Percentiles rank a stretch among this genome's conserved stretches.
These are phyloP conservation scores for Microdochium bolleyi DNA, from an alignment of 2,329 filamentous ascomycete species.

Conservation along the genomic window DNA sequence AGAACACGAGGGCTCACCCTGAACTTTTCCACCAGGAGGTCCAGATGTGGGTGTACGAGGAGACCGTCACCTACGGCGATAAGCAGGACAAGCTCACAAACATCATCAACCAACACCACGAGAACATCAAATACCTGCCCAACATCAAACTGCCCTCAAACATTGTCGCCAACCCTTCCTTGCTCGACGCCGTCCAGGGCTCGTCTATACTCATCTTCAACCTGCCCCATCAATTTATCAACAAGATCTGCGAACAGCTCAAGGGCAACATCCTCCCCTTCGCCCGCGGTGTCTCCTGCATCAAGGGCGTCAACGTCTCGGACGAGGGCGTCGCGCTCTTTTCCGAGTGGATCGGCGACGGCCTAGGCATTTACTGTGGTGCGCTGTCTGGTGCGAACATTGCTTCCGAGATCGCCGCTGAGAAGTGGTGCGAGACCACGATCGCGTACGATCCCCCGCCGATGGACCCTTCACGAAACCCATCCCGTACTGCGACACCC, in stretches of 20 bases:
- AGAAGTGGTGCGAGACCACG: conserved; percentile 97
- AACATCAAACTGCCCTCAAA: conserved; percentile 76
- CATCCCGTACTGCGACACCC: conserved; percentile 46
- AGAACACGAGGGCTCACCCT: conserved; percentile 74
- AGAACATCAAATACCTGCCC: conserved; percentile 98
- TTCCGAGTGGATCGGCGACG: conserved; percentile 87
- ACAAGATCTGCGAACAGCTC: conserved; percentile 74
- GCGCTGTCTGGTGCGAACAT: conserved; percentile 95
- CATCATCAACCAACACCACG: conserved; percentile 86
- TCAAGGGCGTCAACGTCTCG: conserved; percentile 93
- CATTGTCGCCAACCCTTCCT: conserved; percentile 73
- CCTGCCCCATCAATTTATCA: conserved; percentile 92
- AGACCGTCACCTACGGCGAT: conserved; percentile 64
- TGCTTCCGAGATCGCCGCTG: conserved; percentile 84
- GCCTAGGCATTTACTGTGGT: conserved; percentile 91
- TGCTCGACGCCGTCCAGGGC: conserved; percentile 71
- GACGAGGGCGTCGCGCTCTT: conserved; percentile 83
- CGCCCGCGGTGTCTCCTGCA: conserved; percentile 90
- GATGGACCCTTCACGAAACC: conserved; percentile 70
- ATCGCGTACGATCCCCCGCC: conserved; percentile 90
- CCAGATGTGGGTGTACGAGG: conserved; percentile 99
- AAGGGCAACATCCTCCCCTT: conserved; percentile 85
- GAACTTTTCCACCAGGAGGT: conserved; percentile 82
- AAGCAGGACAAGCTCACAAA: conserved; percentile 79
- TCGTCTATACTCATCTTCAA: conserved; percentile 94